Percentiles rank a stretch among this genome's conserved stretches.
phyloP scores from a whole-genome alignment of 2,329 filamentous ascomycete genomes.

The Nigrospora sphaerica region DNA sequence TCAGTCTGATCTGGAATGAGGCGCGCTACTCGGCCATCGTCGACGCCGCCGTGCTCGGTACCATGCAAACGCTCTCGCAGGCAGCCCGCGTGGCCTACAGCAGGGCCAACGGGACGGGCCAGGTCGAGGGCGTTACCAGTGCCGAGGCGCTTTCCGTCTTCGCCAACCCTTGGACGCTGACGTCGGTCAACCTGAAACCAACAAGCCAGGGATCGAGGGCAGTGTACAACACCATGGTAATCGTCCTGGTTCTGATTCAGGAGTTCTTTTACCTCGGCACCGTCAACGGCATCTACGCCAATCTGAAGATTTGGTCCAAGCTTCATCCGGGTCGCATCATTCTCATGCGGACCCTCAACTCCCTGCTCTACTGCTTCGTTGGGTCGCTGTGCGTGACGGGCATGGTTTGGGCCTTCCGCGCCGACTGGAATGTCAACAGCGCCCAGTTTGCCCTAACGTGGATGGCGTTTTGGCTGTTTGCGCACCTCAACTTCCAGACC shows the following conservation, averaged over 20 bases:
- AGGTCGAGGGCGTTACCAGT: conserved; percentile 14
- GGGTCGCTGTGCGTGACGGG: conserved; percentile 31
- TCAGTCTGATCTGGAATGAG: conserved; percentile 37
- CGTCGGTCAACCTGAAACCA: conserved; percentile 28
- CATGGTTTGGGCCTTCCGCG: conserved; percentile 34
- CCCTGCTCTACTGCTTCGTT: conserved; percentile 28
- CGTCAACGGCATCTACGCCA: conserved; percentile 32
- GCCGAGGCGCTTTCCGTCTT: conserved; percentile 24
- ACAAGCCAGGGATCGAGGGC: conserved; percentile 32
- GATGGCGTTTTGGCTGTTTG: conserved; percentile 35
- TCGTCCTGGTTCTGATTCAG: conserved; percentile 36
- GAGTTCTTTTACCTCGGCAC: conserved; percentile 40
- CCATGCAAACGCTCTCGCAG: conserved; percentile 23
- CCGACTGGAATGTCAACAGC: conserved; percentile 29
- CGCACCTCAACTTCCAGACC: conserved; percentile 33
- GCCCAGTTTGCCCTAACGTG: conserved; percentile 33
- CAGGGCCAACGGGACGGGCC: conserved; percentile 21
- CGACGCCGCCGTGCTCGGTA: conserved; percentile 23
- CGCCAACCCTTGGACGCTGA: conserved; percentile 28
- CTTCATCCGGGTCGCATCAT: conserved; percentile 21
- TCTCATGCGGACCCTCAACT: conserved; percentile 24
- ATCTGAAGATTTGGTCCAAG: conserved; percentile 27
- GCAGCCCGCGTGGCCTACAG: conserved; percentile 25
- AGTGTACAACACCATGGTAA: conserved; percentile 35
- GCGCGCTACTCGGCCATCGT: conserved; percentile 31